A percentile compares a stretch with the other conserved stretches of the same genome.
These are phyloP conservation scores for Annulohypoxylon nitens DNA, from an alignment of 495 filamentous ascomycete species.

Conservation along the genomic window DNA sequence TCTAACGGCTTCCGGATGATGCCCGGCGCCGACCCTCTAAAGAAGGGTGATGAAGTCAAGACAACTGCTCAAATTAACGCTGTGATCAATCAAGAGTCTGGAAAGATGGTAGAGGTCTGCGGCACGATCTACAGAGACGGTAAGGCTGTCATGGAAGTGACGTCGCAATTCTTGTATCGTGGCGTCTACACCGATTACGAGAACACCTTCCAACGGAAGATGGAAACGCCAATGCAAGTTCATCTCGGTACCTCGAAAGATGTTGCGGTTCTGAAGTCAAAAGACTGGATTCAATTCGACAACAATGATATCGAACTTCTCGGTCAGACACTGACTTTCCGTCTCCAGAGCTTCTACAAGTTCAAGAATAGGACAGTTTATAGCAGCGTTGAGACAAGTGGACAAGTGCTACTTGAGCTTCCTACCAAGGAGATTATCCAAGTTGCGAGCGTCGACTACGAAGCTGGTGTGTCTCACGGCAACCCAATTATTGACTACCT, in stretches of 20 bases:
- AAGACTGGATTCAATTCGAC: slow-evolving; percentile 93
- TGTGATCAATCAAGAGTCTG: slow-evolving; percentile 96
- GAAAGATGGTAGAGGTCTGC: slow-evolving; percentile 99
- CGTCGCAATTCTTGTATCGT: slow-evolving; percentile 96
- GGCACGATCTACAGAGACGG: slow-evolving; percentile 92
- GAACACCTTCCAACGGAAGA: slow-evolving; percentile 98
- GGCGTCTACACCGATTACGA: slow-evolving; percentile 92
- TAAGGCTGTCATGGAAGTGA: slow-evolving; percentile 96
- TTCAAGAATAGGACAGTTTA: slow-evolving; percentile 97
- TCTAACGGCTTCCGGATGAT: slow-evolving; percentile 99
- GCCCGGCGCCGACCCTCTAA: slow-evolving; percentile 91
- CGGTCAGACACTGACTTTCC: slow-evolving; percentile 95
- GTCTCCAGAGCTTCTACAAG: slow-evolving; percentile 86
- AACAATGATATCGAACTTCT: slow-evolving; percentile 87
- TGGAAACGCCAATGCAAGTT: slow-evolving; percentile 94
- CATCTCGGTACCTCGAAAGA: slow-evolving; percentile 88
- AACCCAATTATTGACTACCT: slow-evolving; percentile 98
- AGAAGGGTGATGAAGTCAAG: slow-evolving; percentile 92
- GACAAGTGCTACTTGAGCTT: slow-evolving; percentile 92
- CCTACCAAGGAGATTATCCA: slow-evolving; percentile 98
- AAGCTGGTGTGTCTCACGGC: slow-evolving; percentile 88
- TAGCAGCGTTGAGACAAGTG: slow-evolving; percentile 91
- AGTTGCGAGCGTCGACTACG: slow-evolving; percentile 94
- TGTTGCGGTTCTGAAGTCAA: slow-evolving; percentile 91
- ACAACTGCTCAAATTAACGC: slow-evolving; percentile 97